These are phyloP conservation scores for Gloeostereum incarnatum DNA, from an alignment of 768 basidiomycete species.

Conservation along the genomic window DNA sequence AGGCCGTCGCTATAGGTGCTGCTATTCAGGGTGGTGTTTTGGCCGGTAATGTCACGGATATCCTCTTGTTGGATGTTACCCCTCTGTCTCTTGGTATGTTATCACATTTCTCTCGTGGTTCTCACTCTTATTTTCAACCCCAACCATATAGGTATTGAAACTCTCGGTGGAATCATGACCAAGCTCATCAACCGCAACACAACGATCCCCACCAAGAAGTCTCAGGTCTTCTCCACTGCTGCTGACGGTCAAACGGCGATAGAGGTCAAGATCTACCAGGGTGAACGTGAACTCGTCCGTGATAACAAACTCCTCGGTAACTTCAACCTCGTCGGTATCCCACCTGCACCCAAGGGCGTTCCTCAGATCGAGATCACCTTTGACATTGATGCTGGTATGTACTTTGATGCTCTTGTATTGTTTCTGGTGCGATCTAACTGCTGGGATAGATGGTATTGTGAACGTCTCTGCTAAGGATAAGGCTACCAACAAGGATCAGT, in stretches of 20 bases:
- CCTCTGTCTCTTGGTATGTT: constrained; percentile 82
- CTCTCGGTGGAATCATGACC: constrained; percentile 98
- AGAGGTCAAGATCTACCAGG: constrained; percentile 99
- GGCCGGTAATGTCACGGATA: constrained; percentile 92
- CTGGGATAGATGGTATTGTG: constrained; percentile 78
- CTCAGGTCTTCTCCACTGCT: constrained; percentile 96
- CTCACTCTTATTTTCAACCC: background rate
- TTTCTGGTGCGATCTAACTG: background rate
- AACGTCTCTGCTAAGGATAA: constrained; percentile 96
- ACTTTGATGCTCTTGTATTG: background rate
- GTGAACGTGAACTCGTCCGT: constrained; percentile 95
- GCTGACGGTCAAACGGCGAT: constrained; percentile 98
- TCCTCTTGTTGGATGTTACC: constrained; percentile 88
- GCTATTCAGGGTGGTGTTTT: constrained; percentile 97
- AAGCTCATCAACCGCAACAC: constrained; percentile 97
- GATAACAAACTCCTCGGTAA: constrained; percentile 99
- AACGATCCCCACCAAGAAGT: constrained; percentile 94
- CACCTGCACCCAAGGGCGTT: constrained; percentile 73
- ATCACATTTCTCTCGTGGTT: background rate
- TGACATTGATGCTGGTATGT: constrained; percentile 90
- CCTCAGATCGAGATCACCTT: constrained; percentile 85
- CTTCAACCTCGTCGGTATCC: constrained; percentile 98
- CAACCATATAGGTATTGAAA: constrained; percentile 60
- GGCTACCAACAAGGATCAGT: constrained; percentile 84
- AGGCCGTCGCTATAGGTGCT: constrained; percentile 97